phyloP scores from a whole-genome alignment of 768 basidiomycete genomes.

The Tricholoma sp. region DNA sequence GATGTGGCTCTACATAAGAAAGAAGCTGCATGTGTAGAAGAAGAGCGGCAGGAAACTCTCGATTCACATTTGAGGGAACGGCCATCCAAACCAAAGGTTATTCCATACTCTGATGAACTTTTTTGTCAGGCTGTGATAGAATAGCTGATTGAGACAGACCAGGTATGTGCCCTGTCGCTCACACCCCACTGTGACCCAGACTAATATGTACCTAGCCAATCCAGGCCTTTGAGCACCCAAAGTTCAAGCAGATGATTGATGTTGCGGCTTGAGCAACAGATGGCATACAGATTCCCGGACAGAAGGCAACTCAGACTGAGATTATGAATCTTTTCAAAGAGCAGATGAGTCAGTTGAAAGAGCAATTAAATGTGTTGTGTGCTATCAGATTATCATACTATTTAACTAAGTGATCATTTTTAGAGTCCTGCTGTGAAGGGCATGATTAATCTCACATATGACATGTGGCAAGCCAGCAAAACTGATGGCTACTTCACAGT shows the following conservation, averaged over 20 bases:
- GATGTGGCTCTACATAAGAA: neutral
- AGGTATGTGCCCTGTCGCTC: neutral
- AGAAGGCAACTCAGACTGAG: slow-evolving; percentile 19
- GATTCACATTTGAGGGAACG: too few relatives aligned
- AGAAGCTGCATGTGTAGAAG: neutral
- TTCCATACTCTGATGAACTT: neutral
- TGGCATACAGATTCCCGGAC: slow-evolving; percentile 30
- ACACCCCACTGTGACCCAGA: too few relatives aligned
- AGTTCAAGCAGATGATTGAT: neutral
- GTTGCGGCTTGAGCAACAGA: slow-evolving; percentile 21
- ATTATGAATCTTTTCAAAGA: slow-evolving; percentile 27
- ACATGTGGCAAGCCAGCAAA: slow-evolving; percentile 38
- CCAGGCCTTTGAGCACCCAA: neutral
- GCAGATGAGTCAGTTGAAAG: slow-evolving; percentile 6
- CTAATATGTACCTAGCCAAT: neutral
- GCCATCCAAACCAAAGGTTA: neutral
- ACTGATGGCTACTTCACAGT: slow-evolving; percentile 33
- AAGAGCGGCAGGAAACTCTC: too few relatives aligned
- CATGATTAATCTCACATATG: slow-evolving; percentile 29
- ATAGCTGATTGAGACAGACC: neutral
- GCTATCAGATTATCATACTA: neutral
- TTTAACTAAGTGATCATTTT: neutral
- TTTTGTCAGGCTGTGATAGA: neutral
- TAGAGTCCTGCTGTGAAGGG: neutral
- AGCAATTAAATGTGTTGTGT: neutral